Conservation (phyloP, 192 early-diverging fungal genomes). For the Gaertneriomyces semiglobifer region DNA sequence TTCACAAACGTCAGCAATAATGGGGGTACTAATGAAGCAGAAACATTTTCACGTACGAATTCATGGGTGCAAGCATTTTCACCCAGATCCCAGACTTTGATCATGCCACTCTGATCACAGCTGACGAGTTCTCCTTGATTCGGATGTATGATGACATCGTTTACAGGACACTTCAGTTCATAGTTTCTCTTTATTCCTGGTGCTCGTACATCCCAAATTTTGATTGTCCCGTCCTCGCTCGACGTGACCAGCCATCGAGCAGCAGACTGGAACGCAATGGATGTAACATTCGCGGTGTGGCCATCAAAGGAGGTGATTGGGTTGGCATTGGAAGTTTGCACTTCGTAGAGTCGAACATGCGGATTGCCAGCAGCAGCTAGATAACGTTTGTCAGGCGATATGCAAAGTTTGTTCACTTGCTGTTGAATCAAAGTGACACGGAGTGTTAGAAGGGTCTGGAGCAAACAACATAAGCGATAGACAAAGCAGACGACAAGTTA, state of each 20-base stretch:
- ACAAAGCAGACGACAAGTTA: conserved; percentile 27
- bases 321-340: conserved; percentile 72
- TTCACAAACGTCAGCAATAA: conserved; percentile 29
- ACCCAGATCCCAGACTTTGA: conserved; percentile 61
- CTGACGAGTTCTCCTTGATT: conserved; percentile 62
- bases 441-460: no score
- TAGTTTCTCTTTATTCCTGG: conserved; percentile 59
- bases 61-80: conserved; percentile 59
- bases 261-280: conserved; percentile 54
- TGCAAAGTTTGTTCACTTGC: conserved; percentile 84
- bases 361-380: conserved; percentile 85
- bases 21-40: neutral
- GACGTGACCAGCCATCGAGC: conserved; percentile 59
- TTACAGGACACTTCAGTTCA: conserved; percentile 55
- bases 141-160: conserved; percentile 60
- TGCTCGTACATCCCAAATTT: conserved; percentile 58
- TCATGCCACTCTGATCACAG: conserved; percentile 54
- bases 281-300: conserved; percentile 55
- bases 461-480: conserved; percentile 1
- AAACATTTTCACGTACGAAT: conserved; percentile 30
- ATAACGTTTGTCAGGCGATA: conserved; percentile 84
- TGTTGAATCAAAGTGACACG: conserved; percentile 16
- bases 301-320: conserved; percentile 61
- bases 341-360: conserved; percentile 77
- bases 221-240: conserved; percentile 59